phyloP scores from a whole-genome alignment of 2,329 filamentous ascomycete species.

The Colletotrichum falcatum region DNA sequence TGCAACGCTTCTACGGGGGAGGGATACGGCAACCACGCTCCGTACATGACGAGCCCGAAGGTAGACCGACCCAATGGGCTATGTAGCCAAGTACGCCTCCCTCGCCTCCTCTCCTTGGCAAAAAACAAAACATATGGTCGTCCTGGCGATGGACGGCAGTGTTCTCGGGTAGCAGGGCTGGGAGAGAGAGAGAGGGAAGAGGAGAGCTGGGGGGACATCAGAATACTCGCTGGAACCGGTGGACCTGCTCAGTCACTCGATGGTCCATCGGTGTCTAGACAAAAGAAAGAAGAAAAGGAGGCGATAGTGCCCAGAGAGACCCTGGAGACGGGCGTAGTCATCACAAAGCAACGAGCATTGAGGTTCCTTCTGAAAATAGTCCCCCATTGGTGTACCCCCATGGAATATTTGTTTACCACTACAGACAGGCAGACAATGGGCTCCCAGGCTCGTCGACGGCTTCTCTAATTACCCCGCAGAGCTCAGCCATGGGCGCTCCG shows the following conservation, averaged over 20 bases:
- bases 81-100: background rate
- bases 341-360: background rate
- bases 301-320: background rate
- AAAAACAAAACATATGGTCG: too few species aligned
- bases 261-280: background rate
- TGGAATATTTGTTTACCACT: background rate
- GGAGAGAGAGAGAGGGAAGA: background rate
- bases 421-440: background rate
- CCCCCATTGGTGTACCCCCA: background rate
- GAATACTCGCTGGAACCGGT: background rate
- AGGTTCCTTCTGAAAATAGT: background rate
- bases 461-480: background rate
- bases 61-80: background rate
- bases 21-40: background rate
- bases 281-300: background rate
- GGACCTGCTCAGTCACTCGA: background rate
- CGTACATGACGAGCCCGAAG: background rate
- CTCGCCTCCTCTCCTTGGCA: background rate
- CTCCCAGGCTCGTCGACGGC: background rate
- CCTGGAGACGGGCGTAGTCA: constrained; percentile 2
- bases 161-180: background rate
- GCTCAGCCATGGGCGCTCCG: background rate
- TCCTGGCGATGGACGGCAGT: background rate
- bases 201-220: background rate
- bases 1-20: background rate